Base-by-base conservation (phyloP, 1,284 basidiomycete species). In the Ceratobasidium papillatum region DNA sequence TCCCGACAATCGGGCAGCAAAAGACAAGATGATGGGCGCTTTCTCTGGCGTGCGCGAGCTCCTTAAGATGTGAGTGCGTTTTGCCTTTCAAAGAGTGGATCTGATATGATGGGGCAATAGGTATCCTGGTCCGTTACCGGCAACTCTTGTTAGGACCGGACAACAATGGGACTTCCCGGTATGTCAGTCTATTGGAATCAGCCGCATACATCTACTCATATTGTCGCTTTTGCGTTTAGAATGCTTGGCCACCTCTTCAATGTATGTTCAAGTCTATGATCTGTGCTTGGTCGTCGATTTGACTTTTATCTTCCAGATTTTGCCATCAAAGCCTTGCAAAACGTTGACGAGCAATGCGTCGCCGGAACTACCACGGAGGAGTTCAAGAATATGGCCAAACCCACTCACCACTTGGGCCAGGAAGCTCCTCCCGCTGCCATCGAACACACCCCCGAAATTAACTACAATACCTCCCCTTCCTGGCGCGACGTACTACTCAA, bases 51-150 rank as follows among this genome's bases (percentile, higher is more conserved):
- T 95, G 32, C 90, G 94, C 79, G 85, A 92, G 83, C 88, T 94
- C 2, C 81, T 96, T 58, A 8, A 58, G 32, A 32, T 19, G 54
- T 58, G 54, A 34, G 54, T 49, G 47, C 17, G 5, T n/a, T 19
- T n/a, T 4, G 19, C 22, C 19, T 4, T n/a, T 49, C 19, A n/a
- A 11, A 19, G 47, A n/a, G 17, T 11, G 22, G 5, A 4, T 8
- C 47, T 49, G 19, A 49, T 49, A 36, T 34, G 2, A 38, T n/a
- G 45, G 4, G 7, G 9, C 19, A n/a, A n/a, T 79, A 88, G 90
- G 65, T 97, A 94, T 81, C 94, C 95, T 77, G 95, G 95, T 25
- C 91, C 92, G 0, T 86, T 87, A 81, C 94, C 89, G 0, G 84
- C 89, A 2, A 92, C 91, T 5, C 91, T 97, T 77, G 78, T 94